Evolutionary conservation across 352 stramenopile species (phyloP).

Genomic region (Pythium guiyangense): DNA sequence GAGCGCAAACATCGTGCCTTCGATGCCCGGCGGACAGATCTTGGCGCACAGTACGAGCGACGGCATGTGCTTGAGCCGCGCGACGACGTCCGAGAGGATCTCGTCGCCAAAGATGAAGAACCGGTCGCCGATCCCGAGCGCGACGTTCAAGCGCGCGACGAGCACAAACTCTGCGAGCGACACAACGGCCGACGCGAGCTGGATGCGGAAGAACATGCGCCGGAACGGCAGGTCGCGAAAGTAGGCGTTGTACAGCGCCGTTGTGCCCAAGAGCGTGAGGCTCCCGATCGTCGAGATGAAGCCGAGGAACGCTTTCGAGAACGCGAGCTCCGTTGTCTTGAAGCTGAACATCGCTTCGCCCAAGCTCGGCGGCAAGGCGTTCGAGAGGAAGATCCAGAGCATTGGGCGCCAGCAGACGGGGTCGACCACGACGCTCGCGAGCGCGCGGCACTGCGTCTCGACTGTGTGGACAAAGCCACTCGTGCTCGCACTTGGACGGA

Average conservation of each 20-base stretch:
- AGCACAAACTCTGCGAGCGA: conserved; percentile 70
- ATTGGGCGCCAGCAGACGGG: conserved; percentile 75
- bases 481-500: conserved; percentile 11
- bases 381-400: conserved; percentile 82
- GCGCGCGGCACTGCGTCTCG: conserved; percentile 34
- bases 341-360: conserved; percentile 84
- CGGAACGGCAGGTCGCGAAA: conserved; percentile 77
- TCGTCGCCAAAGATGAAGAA: conserved; percentile 85
- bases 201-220: conserved; percentile 69
- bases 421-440: conserved; percentile 58
- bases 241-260: conserved; percentile 75
- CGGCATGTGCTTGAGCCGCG: conserved; percentile 87
- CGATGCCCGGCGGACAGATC: conserved; percentile 93
- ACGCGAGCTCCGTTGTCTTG: conserved; percentile 68
- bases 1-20: conserved; percentile 95
- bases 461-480: conserved; percentile 51
- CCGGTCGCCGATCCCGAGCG: conserved; percentile 51
- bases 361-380: conserved; percentile 63
- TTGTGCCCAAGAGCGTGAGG: conserved; percentile 65
- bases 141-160: conserved; percentile 60
- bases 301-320: conserved; percentile 73
- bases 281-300: conserved; percentile 76
- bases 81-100: conserved; percentile 76
- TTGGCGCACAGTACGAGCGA: conserved; percentile 94
- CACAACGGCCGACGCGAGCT: conserved; percentile 59